Base-by-base conservation (phyloP, 140 eudicot genomes). In the Senecio squalidus region DNA sequence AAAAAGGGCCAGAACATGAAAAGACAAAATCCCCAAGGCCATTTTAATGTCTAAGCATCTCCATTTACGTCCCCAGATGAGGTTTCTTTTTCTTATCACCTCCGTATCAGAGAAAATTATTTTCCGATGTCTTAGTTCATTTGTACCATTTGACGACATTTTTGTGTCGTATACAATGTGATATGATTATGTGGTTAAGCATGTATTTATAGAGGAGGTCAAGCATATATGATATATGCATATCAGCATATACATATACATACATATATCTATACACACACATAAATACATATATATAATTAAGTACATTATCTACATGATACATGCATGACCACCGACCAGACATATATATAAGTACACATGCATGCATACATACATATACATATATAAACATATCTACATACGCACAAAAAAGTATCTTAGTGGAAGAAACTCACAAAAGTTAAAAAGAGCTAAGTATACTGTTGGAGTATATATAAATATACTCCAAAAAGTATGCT, bases 31-130 rank as follows among this genome's bases (percentile, higher is more conserved):
- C 23, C 70, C 79, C 0, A 55, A 54, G 7, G 64, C 72, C 45
- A 80, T 76, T 7, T 60, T 78, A 17, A 77, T 22, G 62, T 84
- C 95, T 14, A 76, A 21, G 0, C 61, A 17, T 64, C 70, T 84
- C 95, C 96, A 88, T 67, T 72, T 73, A 55, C 92, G 82, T 18
- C 77, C 84, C 73, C 74, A 55, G 5, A 63, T 50, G 31, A 80
- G 76, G 45, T 74, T 78, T 41, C 80, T 74, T 28, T 59, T 74
- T 71, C 74, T 70, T 73, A 70, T 62, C 53, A 84, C 81, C 24
- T 36, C 22, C 27, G 60, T 69, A 41, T 70, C 14, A 23, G 75
- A 69, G 6, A 60, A 69, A 1, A 48, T 2, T 28, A 60, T 60
- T 70, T 31, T 70, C 0, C 13, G 34, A 50, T 36, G 61, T 48